These are phyloP conservation scores for Venturiaceae sp. DNA, from an alignment of 2,329 filamentous ascomycete genomes.

Conservation along the genomic window DNA sequence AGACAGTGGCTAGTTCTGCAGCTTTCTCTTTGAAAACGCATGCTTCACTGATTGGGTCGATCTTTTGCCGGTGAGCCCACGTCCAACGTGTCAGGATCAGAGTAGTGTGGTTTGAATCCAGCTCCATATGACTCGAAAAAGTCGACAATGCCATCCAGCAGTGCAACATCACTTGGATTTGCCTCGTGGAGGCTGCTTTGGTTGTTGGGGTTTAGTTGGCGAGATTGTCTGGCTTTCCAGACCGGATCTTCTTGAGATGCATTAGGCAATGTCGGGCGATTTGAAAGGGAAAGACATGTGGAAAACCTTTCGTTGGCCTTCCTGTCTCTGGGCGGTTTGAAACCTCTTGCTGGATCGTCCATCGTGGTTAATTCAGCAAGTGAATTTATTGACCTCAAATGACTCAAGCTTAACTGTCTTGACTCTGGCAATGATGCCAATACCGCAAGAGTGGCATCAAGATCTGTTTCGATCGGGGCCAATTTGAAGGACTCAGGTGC, in stretches of 20 bases:
- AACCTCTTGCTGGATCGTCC: background rate
- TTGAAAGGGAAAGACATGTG: background rate
- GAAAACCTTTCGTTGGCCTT: background rate
- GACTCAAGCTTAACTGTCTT: background rate
- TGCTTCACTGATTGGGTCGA: background rate
- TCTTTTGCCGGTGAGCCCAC: background rate
- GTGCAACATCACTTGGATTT: background rate
- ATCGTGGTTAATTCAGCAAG: background rate
- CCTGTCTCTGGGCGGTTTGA: too few species aligned
- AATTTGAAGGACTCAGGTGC: background rate
- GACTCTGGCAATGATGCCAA: background rate
- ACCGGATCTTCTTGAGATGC: background rate
- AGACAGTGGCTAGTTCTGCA: background rate
- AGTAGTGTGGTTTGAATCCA: background rate
- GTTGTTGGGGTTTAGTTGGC: background rate
- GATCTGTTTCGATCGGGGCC: background rate
- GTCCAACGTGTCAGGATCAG: background rate
- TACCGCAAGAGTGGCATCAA: background rate
- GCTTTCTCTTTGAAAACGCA: background rate
- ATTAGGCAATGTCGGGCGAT: background rate
- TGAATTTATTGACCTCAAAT: background rate
- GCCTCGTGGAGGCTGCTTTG: background rate
- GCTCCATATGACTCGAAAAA: background rate
- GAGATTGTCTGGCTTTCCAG: background rate
- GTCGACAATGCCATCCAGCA: background rate